Evolutionary conservation across 2,329 filamentous ascomycete genomes (phyloP).

Genomic region (Dryadomyces quercus-mongolicae): DNA sequence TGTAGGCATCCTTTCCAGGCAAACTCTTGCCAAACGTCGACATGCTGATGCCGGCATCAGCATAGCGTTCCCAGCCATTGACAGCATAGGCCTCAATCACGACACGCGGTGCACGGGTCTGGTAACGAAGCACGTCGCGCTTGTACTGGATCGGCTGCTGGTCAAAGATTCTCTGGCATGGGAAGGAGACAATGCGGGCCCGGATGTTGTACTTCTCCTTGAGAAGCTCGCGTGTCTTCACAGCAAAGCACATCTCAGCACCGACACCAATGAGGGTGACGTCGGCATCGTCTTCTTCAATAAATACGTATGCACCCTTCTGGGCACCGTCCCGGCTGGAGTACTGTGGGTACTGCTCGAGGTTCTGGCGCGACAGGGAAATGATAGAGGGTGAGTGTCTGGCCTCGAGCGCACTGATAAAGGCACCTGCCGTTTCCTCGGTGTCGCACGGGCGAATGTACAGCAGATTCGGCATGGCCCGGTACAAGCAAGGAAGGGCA

Average conservation of each 20-base stretch:
- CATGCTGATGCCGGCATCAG: constrained; percentile 36
- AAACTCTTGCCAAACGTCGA: constrained; percentile 37
- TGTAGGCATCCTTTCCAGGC: constrained; percentile 36
- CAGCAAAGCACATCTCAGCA: constrained; percentile 26
- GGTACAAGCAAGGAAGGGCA: constrained; percentile 42
- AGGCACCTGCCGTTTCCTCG: constrained; percentile 46
- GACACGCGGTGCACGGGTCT: constrained; percentile 23
- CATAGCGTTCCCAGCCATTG: constrained; percentile 43
- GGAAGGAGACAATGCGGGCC: constrained; percentile 24
- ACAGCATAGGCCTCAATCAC: constrained; percentile 39
- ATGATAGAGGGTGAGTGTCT: constrained; percentile 27
- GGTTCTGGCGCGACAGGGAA: constrained; percentile 27
- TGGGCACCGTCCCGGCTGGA: constrained; percentile 22
- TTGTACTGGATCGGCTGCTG: constrained; percentile 20
- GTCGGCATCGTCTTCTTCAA: constrained; percentile 19
- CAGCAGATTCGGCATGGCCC: constrained; percentile 49
- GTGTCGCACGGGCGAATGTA: constrained; percentile 48
- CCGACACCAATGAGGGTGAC: constrained; percentile 27
- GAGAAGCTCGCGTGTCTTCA: constrained; percentile 25
- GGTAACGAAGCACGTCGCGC: constrained; percentile 25
- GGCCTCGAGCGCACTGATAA: constrained; percentile 21
- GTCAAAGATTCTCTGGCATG: constrained; percentile 24
- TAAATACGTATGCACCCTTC: constrained; percentile 28
- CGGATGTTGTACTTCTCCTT: constrained; percentile 17
- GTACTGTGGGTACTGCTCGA: constrained; percentile 20